These are phyloP conservation scores for Lecanicillium sp. DNA, from an alignment of 2,329 filamentous ascomycete genomes.

Conservation along the genomic window DNA sequence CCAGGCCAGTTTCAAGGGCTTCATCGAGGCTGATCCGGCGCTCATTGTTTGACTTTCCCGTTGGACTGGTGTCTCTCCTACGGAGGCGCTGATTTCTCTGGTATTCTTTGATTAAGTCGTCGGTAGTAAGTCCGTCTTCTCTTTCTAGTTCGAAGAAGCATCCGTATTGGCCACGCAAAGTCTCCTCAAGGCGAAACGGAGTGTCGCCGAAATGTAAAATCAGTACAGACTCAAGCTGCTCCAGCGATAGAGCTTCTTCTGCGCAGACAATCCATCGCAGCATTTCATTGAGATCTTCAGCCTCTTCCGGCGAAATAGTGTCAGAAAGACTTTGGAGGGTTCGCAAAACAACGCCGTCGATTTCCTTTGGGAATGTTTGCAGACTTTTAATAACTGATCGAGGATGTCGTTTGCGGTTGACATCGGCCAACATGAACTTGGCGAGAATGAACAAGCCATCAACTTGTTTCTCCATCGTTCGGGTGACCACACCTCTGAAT, in stretches of 20 bases:
- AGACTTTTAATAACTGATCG: constrained; percentile 39
- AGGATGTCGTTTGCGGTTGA: constrained; percentile 39
- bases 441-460: constrained; percentile 44
- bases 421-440: constrained; percentile 45
- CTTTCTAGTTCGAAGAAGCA: constrained; percentile 41
- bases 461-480: constrained; percentile 35
- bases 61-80: constrained; percentile 13
- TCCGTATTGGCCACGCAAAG: constrained; percentile 37
- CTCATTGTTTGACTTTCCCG: constrained; percentile 10
- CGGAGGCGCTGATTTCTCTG: constrained; percentile 25
- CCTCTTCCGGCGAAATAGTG: constrained; percentile 33
- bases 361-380: constrained; percentile 37
- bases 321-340: constrained; percentile 37
- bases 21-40: neutral
- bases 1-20: neutral
- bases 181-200: constrained; percentile 36
- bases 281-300: constrained; percentile 40
- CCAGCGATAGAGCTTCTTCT: constrained; percentile 36
- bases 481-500: constrained; percentile 33
- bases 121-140: constrained; percentile 37
- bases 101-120: constrained; percentile 34
- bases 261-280: constrained; percentile 41
- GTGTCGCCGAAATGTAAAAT: constrained; percentile 37
- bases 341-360: constrained; percentile 36
- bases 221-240: constrained; percentile 38